Evolutionary conservation across 345 rosid species (phyloP), one percentile per base, ranked within the genome.

Genomic region (Eucalyptus pumila): DNA sequence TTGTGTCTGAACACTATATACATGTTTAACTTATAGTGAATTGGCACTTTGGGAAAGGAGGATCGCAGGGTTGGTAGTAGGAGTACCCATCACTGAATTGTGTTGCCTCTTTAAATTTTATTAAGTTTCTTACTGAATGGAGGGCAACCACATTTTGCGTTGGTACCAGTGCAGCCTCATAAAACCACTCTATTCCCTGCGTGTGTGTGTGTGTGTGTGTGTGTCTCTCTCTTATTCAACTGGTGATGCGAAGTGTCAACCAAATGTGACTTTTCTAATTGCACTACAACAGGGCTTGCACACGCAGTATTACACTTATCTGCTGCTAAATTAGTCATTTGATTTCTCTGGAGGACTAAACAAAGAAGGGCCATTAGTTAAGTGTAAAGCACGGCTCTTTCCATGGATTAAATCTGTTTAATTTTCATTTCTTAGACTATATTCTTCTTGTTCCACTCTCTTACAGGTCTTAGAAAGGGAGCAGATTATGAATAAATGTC

Each of bases 391-490:
- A 23, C 4, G 16, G 69, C 47, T 58, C 21, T 51, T 44, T 34
- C 76, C 26, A n/a, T 89, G 32, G 34, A 85, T 47, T 47, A 42
- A 37, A 16, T 49, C 42, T 88, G 5, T 44, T 47, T 45, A 54
- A 49, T 40, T 62, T 81, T 44, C 32, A 30, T 86, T 45, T 34
- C 89, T 80, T 21, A 72, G 42, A 72, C 83, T 76, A 21, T 76
- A 40, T 52, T 26, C n/a, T 89, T 76, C 27, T 23, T 87, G 89
- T 54, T 72, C 81, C 15, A 90, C 89, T 6, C 90, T 49, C 47
- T 91, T 90, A 91, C 93, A 98, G 99, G 99, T 94, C 76, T 92
- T 98, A 80, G 97, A 98, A 93, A 97, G 96, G 94, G 98, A 95
- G 42, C 94, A 94, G 87, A 93, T 96, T 90, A 94, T 96, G 93